Evolutionary conservation across 1,139 yeast species (phyloP).

Genomic region (Yamadazyma triangularis): DNA sequence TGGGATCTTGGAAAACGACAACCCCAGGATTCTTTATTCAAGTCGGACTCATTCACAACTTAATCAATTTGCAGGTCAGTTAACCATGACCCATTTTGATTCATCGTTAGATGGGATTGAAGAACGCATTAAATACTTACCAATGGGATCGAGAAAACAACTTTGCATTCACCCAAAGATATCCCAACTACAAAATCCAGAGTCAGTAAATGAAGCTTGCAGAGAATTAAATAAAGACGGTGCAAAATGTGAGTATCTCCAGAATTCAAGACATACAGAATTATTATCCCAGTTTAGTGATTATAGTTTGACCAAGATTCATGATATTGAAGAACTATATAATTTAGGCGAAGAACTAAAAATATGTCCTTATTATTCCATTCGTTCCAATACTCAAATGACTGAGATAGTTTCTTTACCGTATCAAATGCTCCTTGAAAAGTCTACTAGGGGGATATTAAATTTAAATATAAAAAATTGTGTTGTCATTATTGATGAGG

Average conservation of each 20-base stretch:
- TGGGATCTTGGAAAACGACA: slow-evolving; percentile 23
- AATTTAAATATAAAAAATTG: slow-evolving; percentile 59
- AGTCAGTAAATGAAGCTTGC: slow-evolving; percentile 80
- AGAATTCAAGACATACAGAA: slow-evolving; percentile 27
- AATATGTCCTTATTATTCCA: slow-evolving; percentile 81
- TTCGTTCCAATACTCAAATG: slow-evolving; percentile 51
- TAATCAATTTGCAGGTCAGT: slow-evolving; percentile 73
- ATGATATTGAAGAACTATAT: slow-evolving; percentile 81
- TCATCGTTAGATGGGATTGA: slow-evolving; percentile 46
- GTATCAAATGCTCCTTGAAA: slow-evolving; percentile 72
- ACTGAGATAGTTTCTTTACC: slow-evolving; percentile 83
- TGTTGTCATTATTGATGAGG: slow-evolving; percentile 84
- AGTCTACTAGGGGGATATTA: slow-evolving; percentile 56
- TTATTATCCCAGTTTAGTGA: slow-evolving; percentile 52
- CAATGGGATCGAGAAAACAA: slow-evolving; percentile 82
- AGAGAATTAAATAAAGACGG: slow-evolving; percentile 56
- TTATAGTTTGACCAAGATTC: slow-evolving; percentile 52
- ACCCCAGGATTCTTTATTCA: slow-evolving; percentile 54
- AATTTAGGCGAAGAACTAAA: slow-evolving; percentile 51
- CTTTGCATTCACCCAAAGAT: slow-evolving; percentile 73
- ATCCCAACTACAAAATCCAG: slow-evolving; percentile 39
- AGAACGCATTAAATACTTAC: slow-evolving; percentile 52
- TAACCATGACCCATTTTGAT: slow-evolving; percentile 59
- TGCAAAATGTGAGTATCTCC: slow-evolving; percentile 49
- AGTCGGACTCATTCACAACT: slow-evolving; percentile 93